Evolutionary conservation across 108 stramenopile species (phyloP), one percentile per base, ranked within the genome.

Genomic region (Skeletonema marinoi): DNA sequence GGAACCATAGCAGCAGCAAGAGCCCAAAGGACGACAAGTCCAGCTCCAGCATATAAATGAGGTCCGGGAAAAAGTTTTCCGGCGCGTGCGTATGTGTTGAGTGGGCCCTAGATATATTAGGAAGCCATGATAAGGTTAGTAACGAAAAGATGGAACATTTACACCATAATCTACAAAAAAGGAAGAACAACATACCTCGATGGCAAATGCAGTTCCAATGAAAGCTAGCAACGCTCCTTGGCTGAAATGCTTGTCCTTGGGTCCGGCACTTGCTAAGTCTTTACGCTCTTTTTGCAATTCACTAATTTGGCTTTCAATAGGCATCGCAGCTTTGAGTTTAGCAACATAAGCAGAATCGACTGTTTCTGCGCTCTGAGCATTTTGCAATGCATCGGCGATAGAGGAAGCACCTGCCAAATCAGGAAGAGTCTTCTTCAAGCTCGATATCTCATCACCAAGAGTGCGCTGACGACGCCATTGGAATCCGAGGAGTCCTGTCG

Each of bases 51-150:
- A 66, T 98, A 98, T 14, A 98, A 86, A 78, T 98, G 98, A 39
- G 98, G 97, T 16, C 98, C 98, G 32, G 98, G 98, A 75, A 98
- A 98, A 32, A 98, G 94, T 80, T 98, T 97, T 73, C 97, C 97
- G 25, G 98, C 94, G 42, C 98, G 90, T 6, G 95, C 93, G 78
- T 94, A 98, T 16, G 98, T 98, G 85, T 98, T 98, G 48, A 98
- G 90, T 30, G 96, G 95, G 11, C 97, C 98, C 89, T 93, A 44
- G 60, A 31, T 73, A 44, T 66, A 31, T 73, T 35, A 14, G 54
- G 38, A 46, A 68, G 36, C 35, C 3, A 29, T 69, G 50, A 65
- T 14, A 46, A 5, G 3, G 44, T 46, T 46, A 46, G 1, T 46
- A 46, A 2, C 16, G 16, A 16, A 46, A 59, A 41, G 6, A 50